Evolutionary conservation across 1,139 yeast species (phyloP), one percentile per base, ranked within the genome.

Genomic region (Geotrichum cucujoidarum): DNA sequence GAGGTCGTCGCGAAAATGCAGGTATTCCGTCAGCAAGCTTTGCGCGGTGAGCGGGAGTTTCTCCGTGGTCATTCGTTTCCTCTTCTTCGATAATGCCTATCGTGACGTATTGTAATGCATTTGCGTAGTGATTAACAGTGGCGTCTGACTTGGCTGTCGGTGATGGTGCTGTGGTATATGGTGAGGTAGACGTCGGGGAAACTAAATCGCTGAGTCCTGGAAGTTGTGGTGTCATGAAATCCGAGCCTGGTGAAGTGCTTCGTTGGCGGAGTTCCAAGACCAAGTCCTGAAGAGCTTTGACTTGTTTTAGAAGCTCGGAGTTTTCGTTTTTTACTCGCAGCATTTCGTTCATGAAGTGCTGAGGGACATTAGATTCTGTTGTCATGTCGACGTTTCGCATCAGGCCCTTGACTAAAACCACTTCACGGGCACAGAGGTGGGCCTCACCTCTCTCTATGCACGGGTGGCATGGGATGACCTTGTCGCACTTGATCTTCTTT

Each of bases 401-500:
- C 34, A 41, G 39, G 13, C 57, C 58, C 29, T 55, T 54, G 13
- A 55, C 57, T n/a, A 55, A 36, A n/a, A 55, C 58, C 8, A 55
- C 52, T 30, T 55, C 58, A 4, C 58, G 48, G 11, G 57, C 51
- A 37, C 58, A 55, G 2, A 48, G 40, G 33, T 47, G 53, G 14
- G 56, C 55, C 32, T 51, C 53, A 7, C 57, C 57, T 2, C 57
- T 49, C 35, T 49, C 50, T 10, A 44, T 37, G 36, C 58, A 55
- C 3, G 51, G 52, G 16, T 40, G 44, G 44, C 58, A 55, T 11
- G 58, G 58, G 21, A 55, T 53, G 25, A 45, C 52, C 24, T 55
- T 55, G 41, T 55, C 53, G 43, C 58, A 55, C 37, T 55, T 55
- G 40, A 55, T 53, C 42, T 55, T 55, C 32, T 53, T 45, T 20